Base-by-base conservation (phyloP, 1,139 yeast genomes). In the Pichia inconspicua region DNA sequence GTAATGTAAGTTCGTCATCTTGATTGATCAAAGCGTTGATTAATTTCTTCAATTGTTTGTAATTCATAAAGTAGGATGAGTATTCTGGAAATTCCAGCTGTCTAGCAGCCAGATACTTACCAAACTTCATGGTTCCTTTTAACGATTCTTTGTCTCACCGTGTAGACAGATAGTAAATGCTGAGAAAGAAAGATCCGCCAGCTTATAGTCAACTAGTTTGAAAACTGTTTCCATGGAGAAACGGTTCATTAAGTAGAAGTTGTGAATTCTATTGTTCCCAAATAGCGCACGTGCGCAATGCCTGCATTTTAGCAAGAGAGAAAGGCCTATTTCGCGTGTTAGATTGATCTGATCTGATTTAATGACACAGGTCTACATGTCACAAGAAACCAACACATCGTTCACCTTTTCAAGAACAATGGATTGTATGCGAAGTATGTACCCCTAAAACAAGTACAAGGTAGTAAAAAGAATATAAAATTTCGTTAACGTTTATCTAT, bases 81-180 rank as follows among this genome's bases (percentile, higher is more conserved):
- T 92, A 92, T 65, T 92, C 97, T 10, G 97, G 97, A 50, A 92
- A 73, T 66, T 92, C 97, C 58, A 92, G 74, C 69, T 88, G 96
- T 66, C 97, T 79, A 42, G 95, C 85, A 55, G 95, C 97, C 65
- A 92, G 75, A 64, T 89, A 86, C 68, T 92, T 92, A 49, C 97
- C 98, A 67, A 88, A 92, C 74, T 92, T 92, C 98, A 61, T 63
- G 8, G 11, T 25, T 30, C 4, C 4, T 30, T 22, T 3, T 17
- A 28, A 31, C 7, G 14, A 10, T 19, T 19, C 30, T 5, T n/a
- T n/a, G 17, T 41, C 11, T 34, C 10, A 25, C 25, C 12, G 7
- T 30, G 14, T 25, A 1, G 25, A 12, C 22, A 42, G 12, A 19
- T 19, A 25, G 17, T 40, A 15, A 30, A 30, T 6, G 11, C 30